Base-by-base conservation (phyloP, 2,329 filamentous ascomycete species). In the Alternaria sp. region DNA sequence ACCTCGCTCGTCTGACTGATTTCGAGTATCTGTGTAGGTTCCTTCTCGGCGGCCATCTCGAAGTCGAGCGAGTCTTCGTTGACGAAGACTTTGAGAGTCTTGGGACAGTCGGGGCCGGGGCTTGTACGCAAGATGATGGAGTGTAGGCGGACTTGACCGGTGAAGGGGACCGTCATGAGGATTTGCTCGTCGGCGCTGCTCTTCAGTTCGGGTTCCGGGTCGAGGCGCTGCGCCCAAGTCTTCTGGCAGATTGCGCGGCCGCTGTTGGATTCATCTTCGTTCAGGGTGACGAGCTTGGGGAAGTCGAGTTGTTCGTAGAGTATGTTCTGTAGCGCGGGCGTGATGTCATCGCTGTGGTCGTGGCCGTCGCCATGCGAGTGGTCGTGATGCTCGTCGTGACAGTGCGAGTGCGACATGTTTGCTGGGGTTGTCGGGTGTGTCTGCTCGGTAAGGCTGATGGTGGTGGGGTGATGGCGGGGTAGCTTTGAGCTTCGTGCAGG, bases 281-380 rank as follows among this genome's bases (percentile, higher is more conserved):
- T 99, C 58, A 97, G 83, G 0, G 95, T 96, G 40, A 85, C 88
- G 66, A 99, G 89, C 26, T 89, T 87, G 81, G 93, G 90, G 81
- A 98, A 97, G 79, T 94, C 89, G 80, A 99, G 93, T 78, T 97
- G 91, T 68, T 92, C 89, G 83, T 97, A 98, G 36, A 99, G 89
- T 45, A 93, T 93, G 73, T 90, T 91, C 81, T 98, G 95, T 15
- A 97, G 85, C 2, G 94, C 95, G 1, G 96, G 96, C 2, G 92
- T 94, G 73, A 97, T 88, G 83, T 98, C 95, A 83, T 98, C 92
- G 50, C 88, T 90, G 82, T 97, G 95, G 80, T 97, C 93, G 79
- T 97, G 93, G 45, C 60, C 74, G 57, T 56, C 67, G 57, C 63
- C 68, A 83, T 71, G 68, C 6, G 54, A 61, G 56, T 71, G 66